phyloP scores from a whole-genome alignment of 306 rosid species.

The Pueraria montana region DNA sequence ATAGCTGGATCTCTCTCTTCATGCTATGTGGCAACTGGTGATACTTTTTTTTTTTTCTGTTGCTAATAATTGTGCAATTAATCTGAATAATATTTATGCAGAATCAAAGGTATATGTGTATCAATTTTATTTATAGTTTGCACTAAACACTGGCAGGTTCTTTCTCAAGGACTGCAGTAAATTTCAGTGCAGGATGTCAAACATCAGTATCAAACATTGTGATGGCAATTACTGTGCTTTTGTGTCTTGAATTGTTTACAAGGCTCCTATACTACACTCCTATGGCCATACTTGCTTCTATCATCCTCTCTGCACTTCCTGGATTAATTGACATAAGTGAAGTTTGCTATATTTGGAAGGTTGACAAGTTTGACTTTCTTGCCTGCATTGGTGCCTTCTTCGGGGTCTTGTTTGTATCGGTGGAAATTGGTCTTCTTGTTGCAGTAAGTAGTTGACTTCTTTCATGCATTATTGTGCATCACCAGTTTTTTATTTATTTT shows the following conservation, averaged over 20 bases:
- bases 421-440: conserved; percentile 75
- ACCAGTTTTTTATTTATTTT: neutral
- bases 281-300: conserved; percentile 84
- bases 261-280: conserved; percentile 86
- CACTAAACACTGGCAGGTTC: conserved; percentile 66
- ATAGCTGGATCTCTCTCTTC: conserved; percentile 89
- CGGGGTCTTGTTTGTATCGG: conserved; percentile 76
- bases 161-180: conserved; percentile 86
- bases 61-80: neutral
- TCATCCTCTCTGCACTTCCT: conserved; percentile 86
- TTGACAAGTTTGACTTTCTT: conserved; percentile 82
- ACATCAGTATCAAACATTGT: conserved; percentile 78
- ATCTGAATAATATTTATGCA: neutral
- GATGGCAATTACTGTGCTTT: conserved; percentile 76
- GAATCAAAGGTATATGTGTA: neutral
- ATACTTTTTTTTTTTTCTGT: neutral
- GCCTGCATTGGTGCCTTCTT: conserved; percentile 83
- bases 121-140: neutral
- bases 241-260: conserved; percentile 72
- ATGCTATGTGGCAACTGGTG: conserved; percentile 93
- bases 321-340: conserved; percentile 75
- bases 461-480: neutral
- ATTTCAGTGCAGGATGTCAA: conserved; percentile 84
- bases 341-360: conserved; percentile 78
- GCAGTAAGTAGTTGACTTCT: conserved; percentile 62